A percentile compares a stretch with the other conserved stretches of the same genome.
phyloP scores from a whole-genome alignment of 176 grass and related monocot genomes.

The Puccinellia tenuiflora region DNA sequence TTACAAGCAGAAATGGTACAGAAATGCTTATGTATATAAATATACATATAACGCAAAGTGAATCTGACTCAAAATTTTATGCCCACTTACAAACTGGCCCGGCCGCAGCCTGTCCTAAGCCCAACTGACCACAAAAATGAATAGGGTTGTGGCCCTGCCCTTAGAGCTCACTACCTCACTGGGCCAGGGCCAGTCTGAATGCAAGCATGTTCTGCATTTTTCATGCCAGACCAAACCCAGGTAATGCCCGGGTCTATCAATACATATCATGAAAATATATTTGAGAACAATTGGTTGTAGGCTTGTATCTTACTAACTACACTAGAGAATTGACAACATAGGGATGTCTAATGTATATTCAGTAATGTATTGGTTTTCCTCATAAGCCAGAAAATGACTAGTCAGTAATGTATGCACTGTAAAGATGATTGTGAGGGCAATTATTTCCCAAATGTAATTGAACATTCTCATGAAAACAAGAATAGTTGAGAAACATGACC shows the following conservation, averaged over 20 bases:
- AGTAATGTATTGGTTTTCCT: not conserved
- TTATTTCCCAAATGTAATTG: conserved; percentile 9
- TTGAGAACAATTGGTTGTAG: conserved; percentile 7
- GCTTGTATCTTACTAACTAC: not conserved
- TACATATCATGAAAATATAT: not conserved
- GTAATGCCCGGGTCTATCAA: not conserved
- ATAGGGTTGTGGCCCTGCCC: not conserved
- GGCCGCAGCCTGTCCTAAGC: not conserved
- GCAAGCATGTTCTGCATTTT: not conserved
- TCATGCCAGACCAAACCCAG: not conserved
- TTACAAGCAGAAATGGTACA: not conserved
- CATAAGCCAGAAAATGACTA: not conserved
- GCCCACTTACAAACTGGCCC: not conserved
- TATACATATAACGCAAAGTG: not conserved
- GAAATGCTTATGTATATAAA: conserved; percentile 2
- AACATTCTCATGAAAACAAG: conserved; percentile 14
- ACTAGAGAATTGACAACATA: not conserved
- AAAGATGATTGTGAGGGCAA: not conserved
- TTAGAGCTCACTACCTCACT: not conserved
- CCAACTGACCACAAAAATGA: not conserved
- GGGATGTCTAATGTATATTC: not conserved
- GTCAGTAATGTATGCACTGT: not conserved
- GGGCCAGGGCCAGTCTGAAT: not conserved
- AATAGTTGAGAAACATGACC: conserved; percentile 38
- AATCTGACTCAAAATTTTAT: not conserved